Evolutionary conservation across 108 stramenopile genomes (phyloP).

Genomic region (Poteriospumella lacustris): DNA sequence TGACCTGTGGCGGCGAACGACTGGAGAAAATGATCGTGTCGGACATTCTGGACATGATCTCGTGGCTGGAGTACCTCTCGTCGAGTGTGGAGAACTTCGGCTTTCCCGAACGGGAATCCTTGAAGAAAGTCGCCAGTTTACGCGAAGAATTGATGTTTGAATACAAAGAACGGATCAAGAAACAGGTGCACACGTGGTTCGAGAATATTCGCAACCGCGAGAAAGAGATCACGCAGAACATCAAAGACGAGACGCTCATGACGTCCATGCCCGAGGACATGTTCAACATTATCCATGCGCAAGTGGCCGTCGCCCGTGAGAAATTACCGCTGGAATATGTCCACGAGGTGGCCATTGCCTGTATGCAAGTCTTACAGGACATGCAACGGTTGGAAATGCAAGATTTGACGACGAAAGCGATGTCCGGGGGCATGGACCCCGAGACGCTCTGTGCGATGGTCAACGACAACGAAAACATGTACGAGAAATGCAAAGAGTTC

Average conservation of each 20-base stretch:
- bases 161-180: slow-evolving; percentile 12
- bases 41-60: slow-evolving; percentile 11
- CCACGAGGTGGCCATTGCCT: slow-evolving; percentile 6
- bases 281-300: slow-evolving; percentile 24
- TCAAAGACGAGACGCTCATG: background rate
- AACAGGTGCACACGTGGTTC: slow-evolving; percentile 14
- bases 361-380: slow-evolving; percentile 15
- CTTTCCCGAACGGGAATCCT: background rate
- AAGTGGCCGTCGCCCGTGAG: slow-evolving; percentile 22
- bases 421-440: slow-evolving; percentile 1
- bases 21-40: background rate
- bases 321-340: slow-evolving; percentile 10
- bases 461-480: slow-evolving; percentile 17
- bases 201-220: background rate
- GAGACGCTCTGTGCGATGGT: slow-evolving; percentile 15
- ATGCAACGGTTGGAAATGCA: background rate
- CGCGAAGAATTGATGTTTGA: background rate
- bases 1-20: background rate
- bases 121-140: background rate
- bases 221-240: background rate
- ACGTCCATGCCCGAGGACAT: slow-evolving; percentile 20
- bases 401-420: background rate
- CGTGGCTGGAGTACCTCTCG: background rate
- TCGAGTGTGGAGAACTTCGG: background rate
- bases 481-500: slow-evolving; percentile 24